Evolutionary conservation across 2,329 filamentous ascomycete genomes (phyloP), one percentile per base, ranked within the genome.

Genomic region (Dothistroma septosporum): DNA sequence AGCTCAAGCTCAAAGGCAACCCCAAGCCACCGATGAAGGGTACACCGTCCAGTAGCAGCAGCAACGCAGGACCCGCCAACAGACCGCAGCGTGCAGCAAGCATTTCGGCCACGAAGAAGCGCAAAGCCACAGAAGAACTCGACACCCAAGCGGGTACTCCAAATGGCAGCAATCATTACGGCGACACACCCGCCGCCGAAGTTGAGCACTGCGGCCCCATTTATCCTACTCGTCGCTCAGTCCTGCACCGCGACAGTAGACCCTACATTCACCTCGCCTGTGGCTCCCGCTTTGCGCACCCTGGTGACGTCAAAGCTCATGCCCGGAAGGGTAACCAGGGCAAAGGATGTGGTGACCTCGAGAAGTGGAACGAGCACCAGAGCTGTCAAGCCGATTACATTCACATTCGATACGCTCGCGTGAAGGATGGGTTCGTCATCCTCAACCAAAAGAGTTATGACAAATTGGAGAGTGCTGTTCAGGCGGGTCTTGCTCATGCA

Each of bases 201-300:
- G 54, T 68, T 49, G 0, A 46, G 0, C 65, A 69, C 59, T 28
- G 67, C 35, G 67, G 67, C 7, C 64, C 63, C 12, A 41, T 69
- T 57, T 71, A 64, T 52, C 11, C 48, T 0, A 66, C 58, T 44
- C 68, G 63, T 19, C 67, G 69, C 37, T 59, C 61, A 28, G 55
- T 71, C 2, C 60, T 71, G 35, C 53, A 64, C 10, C 66, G 67
- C 19, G 35, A 37, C 31, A 55, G 57, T 12, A 61, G 59, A 33
- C 69, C 69, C 10, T 71, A 71, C 62, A 65, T 70, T 37, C 69
- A 71, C 58, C 46, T 48, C n/a, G 28, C 59, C 33, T 71, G 69
- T 57, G 68, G 66, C 33, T 19, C 58, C 37, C 55, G 62, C 35
- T 71, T 69, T 59, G 44, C 56, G 11, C 66, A 70, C 53, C 68